phyloP scores from a whole-genome alignment of 2,329 filamentous ascomycete species.

The Berkeleyomyces rouxiae region DNA sequence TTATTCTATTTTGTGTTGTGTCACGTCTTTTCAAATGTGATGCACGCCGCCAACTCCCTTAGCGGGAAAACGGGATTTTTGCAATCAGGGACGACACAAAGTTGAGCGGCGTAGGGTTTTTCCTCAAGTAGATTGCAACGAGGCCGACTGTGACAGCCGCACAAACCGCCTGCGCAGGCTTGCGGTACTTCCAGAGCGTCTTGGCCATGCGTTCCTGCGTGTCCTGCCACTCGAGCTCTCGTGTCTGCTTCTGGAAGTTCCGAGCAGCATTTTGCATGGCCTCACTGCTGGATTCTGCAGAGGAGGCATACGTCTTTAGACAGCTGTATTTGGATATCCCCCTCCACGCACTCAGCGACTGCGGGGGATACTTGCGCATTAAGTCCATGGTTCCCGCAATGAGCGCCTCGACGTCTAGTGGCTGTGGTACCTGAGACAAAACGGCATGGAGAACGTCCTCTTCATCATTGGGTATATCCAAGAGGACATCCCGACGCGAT shows the following conservation, averaged over 20 bases:
- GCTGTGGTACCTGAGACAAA: slow-evolving; percentile 69
- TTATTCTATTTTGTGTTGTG: neutral
- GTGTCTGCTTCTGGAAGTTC: slow-evolving; percentile 55
- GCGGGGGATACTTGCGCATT: slow-evolving; percentile 52
- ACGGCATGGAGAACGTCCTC: slow-evolving; percentile 84
- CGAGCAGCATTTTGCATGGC: slow-evolving; percentile 47
- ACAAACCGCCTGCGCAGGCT: slow-evolving; percentile 43
- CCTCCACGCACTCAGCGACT: slow-evolving; percentile 54
- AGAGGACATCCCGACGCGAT: slow-evolving; percentile 63
- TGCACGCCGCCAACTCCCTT: neutral
- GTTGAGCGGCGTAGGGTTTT: slow-evolving; percentile 21
- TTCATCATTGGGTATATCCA: slow-evolving; percentile 67
- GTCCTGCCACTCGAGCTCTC: slow-evolving; percentile 38
- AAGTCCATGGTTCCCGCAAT: slow-evolving; percentile 50
- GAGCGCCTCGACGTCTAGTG: slow-evolving; percentile 63
- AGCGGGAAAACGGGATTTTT: neutral
- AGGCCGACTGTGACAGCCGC: slow-evolving; percentile 50
- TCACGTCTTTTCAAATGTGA: neutral
- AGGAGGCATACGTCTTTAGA: slow-evolving; percentile 60
- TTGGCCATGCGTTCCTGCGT: slow-evolving; percentile 11
- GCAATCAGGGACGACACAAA: slow-evolving; percentile 1
- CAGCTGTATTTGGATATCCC: slow-evolving; percentile 60
- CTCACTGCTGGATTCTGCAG: slow-evolving; percentile 26
- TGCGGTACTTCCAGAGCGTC: slow-evolving; percentile 33
- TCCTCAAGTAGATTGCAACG: slow-evolving; percentile 51